Conservation (phyloP, 1,284 basidiomycete species). For the Dichomitus squalens region DNA sequence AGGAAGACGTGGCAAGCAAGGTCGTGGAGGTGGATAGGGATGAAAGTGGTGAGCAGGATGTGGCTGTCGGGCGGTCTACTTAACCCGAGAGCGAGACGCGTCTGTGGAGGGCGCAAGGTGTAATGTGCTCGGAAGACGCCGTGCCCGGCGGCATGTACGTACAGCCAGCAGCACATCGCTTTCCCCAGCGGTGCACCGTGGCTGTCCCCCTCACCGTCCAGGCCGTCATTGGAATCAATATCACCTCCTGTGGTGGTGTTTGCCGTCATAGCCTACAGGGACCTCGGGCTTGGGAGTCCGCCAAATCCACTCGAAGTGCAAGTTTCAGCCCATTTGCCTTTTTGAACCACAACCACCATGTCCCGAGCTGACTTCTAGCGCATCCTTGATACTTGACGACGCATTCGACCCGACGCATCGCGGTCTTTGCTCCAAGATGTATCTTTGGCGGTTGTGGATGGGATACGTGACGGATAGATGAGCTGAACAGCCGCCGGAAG, state of each 20-base stretch:
- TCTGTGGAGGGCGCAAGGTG: too few relatives aligned
- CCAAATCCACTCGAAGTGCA: neutral
- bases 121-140: constrained; percentile 19
- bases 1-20: neutral
- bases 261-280: neutral
- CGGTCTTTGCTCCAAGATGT: neutral
- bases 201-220: constrained; percentile 5
- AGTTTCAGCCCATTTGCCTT: neutral
- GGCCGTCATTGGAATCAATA: too few relatives aligned
- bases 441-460: neutral
- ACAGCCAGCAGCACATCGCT: constrained; percentile 5
- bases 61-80: constrained; percentile 8
- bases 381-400: neutral
- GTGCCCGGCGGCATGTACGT: constrained; percentile 17
- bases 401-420: neutral
- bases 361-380: neutral
- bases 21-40: constrained; percentile 1
- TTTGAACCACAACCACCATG: neutral
- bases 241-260: neutral
- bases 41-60: neutral
- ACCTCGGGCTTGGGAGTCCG: neutral
- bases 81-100: neutral
- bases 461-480: neutral
- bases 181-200: constrained; percentile 13
- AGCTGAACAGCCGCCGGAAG: neutral